Evolutionary conservation across 2,329 filamentous ascomycete species (phyloP).

Genomic region (Phialophora verrucosa): DNA sequence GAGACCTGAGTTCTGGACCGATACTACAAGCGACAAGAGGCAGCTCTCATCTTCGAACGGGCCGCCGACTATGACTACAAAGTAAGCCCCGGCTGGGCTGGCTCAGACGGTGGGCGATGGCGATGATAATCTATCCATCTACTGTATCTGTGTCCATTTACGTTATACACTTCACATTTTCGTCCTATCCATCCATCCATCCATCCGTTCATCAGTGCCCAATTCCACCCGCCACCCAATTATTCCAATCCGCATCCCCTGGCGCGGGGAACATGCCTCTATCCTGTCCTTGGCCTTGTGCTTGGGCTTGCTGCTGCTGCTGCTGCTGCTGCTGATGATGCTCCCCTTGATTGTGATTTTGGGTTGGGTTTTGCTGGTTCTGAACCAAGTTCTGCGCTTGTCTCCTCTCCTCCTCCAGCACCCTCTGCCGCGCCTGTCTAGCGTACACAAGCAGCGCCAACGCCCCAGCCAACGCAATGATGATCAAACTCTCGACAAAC

Average conservation of each 20-base stretch:
- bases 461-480: constrained; percentile 75
- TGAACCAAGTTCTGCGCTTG: constrained; percentile 31
- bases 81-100: too few species aligned
- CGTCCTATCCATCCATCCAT: constrained; percentile 38
- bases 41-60: too few species aligned
- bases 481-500: constrained; percentile 81
- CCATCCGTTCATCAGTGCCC: constrained; percentile 51
- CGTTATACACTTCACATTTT: neutral
- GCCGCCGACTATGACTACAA: too few species aligned
- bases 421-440: constrained; percentile 70
- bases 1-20: too few species aligned
- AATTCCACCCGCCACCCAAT: constrained; percentile 72
- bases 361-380: constrained; percentile 11
- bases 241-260: constrained; percentile 69
- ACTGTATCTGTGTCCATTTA: neutral
- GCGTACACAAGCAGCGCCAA: constrained; percentile 83
- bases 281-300: constrained; percentile 40
- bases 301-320: constrained; percentile 45
- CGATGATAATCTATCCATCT: neutral
- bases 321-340: constrained; percentile 41
- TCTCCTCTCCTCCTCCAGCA: constrained; percentile 49
- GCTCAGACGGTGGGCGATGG: too few species aligned
- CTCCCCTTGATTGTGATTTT: constrained; percentile 11
- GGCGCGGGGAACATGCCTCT: constrained; percentile 66
- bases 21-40: too few species aligned